phyloP scores from a whole-genome alignment of 2,329 filamentous ascomycete species.

The Endoconidiophora polonica region DNA sequence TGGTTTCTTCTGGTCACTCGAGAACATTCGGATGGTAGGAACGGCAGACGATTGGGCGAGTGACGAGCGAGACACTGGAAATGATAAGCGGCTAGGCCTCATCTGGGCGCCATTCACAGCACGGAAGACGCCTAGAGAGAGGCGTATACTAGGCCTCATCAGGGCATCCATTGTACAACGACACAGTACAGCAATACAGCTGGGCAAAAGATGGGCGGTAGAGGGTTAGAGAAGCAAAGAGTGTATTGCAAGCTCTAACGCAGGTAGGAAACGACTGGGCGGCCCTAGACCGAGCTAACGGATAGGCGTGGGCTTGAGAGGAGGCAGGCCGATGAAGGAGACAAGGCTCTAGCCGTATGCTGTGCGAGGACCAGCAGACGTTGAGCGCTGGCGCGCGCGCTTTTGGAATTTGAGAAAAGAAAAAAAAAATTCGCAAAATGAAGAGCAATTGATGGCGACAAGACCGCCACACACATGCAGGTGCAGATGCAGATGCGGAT shows the following conservation, averaged over 20 bases:
- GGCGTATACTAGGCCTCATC: slow-evolving; percentile 9
- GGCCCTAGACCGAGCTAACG: background rate
- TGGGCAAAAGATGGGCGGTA: background rate
- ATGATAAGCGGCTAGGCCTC: background rate
- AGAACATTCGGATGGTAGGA: slow-evolving; percentile 1
- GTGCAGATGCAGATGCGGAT: too few species aligned
- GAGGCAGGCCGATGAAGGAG: too few species aligned
- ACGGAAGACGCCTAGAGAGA: slow-evolving; percentile 8
- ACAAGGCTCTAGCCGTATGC: too few species aligned
- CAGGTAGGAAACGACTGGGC: too few species aligned
- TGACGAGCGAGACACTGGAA: background rate
- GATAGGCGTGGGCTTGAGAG: background rate
- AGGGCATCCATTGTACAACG: slow-evolving; percentile 6
- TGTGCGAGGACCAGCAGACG: too few species aligned
- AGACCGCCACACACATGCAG: too few species aligned
- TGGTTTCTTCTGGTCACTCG: slow-evolving; percentile 2
- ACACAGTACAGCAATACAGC: background rate
- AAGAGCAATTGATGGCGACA: too few species aligned
- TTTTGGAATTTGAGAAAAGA: too few species aligned
- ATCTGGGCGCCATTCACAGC: slow-evolving; percentile 5
- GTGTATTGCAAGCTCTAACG: background rate
- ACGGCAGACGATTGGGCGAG: background rate
- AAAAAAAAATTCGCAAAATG: too few species aligned
- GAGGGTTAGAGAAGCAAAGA: background rate
- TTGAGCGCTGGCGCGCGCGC: too few species aligned